These are phyloP conservation scores for Castanea mollissima DNA, from an alignment of 306 rosid species.

Conservation along the genomic window DNA sequence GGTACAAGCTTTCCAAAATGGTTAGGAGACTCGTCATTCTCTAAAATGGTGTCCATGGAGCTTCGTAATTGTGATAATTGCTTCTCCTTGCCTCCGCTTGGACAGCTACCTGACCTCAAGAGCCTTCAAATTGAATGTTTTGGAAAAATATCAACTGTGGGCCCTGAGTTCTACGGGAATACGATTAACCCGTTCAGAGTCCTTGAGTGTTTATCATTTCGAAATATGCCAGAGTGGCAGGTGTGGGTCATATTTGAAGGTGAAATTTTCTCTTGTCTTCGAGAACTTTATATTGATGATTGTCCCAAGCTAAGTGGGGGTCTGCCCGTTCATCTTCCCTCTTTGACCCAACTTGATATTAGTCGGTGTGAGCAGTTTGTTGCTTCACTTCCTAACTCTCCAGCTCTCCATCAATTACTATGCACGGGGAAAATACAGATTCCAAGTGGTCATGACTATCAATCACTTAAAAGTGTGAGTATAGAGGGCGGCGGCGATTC, in stretches of 20 bases:
- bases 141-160: slow-evolving; percentile 9
- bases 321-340: slow-evolving; percentile 35
- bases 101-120: slow-evolving; percentile 9
- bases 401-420: too few species aligned
- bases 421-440: too few species aligned
- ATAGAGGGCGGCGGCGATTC: too few species aligned
- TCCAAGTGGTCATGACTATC: too few species aligned
- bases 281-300: slow-evolving; percentile 4
- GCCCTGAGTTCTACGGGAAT: slow-evolving; percentile 32
- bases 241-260: slow-evolving; percentile 19
- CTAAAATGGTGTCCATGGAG: too few species aligned
- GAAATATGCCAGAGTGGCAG: slow-evolving; percentile 28
- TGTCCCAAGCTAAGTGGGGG: slow-evolving; percentile 34
- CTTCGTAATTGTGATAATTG: slow-evolving; percentile 3
- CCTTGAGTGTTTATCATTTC: slow-evolving; percentile 28
- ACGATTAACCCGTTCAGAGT: slow-evolving; percentile 15
- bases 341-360: slow-evolving; percentile 27
- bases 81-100: too few species aligned
- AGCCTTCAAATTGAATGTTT: slow-evolving; percentile 27
- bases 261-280: slow-evolving; percentile 20
- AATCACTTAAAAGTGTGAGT: too few species aligned
- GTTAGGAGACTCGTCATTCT: too few species aligned
- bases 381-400: too few species aligned
- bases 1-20: too few species aligned
- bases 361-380: too few species aligned